phyloP scores from a whole-genome alignment of 352 stramenopile species.

The Pythium aphanidermatum region DNA sequence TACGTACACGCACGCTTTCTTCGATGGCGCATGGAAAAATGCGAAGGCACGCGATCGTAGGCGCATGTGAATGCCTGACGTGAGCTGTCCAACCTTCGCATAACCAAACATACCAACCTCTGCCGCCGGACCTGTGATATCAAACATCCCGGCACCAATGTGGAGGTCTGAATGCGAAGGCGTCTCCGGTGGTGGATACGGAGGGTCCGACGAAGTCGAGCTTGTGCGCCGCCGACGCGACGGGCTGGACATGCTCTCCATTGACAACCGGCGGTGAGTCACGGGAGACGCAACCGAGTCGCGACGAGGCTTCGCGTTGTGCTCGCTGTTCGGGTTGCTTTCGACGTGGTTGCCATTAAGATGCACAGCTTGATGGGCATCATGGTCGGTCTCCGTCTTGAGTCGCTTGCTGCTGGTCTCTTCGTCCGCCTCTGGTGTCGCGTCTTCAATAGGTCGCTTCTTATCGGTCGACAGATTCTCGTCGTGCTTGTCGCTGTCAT shows the following conservation, averaged over 20 bases:
- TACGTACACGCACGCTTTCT: constrained; percentile 71
- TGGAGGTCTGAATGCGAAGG: constrained; percentile 22
- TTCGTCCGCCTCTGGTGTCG: neutral
- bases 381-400: constrained; percentile 2
- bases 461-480: neutral
- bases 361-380: neutral
- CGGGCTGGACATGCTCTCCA: too few species aligned
- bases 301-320: neutral
- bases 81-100: constrained; percentile 69
- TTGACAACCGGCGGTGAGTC: too few species aligned
- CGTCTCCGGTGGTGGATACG: constrained; percentile 8
- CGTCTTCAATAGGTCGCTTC: neutral
- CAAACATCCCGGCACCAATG: constrained; percentile 75
- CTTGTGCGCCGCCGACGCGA: constrained; percentile 9
- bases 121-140: constrained; percentile 77
- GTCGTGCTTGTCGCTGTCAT: neutral
- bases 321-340: neutral
- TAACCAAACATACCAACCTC: constrained; percentile 89
- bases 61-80: constrained; percentile 82
- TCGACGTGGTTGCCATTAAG: neutral
- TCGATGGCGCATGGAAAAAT: constrained; percentile 35
- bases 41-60: constrained; percentile 78
- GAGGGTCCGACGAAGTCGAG: constrained; percentile 10
- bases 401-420: neutral
- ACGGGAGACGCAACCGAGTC: neutral